These are phyloP conservation scores for Aristolochia contorta DNA, from an alignment of 164 flowering plant genomes.

Conservation along the genomic window DNA sequence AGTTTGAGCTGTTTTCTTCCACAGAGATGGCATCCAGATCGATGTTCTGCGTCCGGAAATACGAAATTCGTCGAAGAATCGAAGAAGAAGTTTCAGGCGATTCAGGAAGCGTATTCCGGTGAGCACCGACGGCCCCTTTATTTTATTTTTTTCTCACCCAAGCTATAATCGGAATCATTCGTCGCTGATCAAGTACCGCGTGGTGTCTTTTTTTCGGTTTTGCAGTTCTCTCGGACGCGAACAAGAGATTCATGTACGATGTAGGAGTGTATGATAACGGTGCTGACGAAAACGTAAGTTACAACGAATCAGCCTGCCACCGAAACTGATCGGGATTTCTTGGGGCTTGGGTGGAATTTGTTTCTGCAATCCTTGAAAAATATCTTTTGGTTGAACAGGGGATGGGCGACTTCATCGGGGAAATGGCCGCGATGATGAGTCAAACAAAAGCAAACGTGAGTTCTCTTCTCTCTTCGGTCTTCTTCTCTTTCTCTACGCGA, in stretches of 20 bases:
- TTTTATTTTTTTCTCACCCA: neutral
- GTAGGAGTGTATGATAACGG: constrained; percentile 65
- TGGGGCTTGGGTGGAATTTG: too few relatives aligned
- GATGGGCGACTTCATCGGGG: constrained; percentile 82
- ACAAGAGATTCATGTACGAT: constrained; percentile 83
- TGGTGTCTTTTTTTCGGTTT: constrained; percentile 3
- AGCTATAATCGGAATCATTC: neutral
- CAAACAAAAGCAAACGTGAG: constrained; percentile 55
- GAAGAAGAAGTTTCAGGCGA: constrained; percentile 84
- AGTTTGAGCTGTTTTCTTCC: neutral
- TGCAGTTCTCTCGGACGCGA: constrained; percentile 71
- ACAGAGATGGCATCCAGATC: constrained; percentile 98
- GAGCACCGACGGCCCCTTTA: neutral
- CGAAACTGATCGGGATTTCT: too few relatives aligned
- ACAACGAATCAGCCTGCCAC: neutral
- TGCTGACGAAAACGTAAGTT: constrained; percentile 58
- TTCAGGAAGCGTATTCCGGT: constrained; percentile 96
- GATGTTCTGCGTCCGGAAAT: constrained; percentile 66
- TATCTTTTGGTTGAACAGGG: constrained; percentile 38
- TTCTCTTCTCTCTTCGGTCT: neutral
- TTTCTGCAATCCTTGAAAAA: too few relatives aligned
- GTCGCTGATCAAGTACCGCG: neutral
- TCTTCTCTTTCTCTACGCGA: neutral
- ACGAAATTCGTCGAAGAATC: constrained; percentile 66
- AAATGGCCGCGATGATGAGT: constrained; percentile 82